Evolutionary conservation across 2,329 filamentous ascomycete species (phyloP).

Genomic region (Claviceps sp.): DNA sequence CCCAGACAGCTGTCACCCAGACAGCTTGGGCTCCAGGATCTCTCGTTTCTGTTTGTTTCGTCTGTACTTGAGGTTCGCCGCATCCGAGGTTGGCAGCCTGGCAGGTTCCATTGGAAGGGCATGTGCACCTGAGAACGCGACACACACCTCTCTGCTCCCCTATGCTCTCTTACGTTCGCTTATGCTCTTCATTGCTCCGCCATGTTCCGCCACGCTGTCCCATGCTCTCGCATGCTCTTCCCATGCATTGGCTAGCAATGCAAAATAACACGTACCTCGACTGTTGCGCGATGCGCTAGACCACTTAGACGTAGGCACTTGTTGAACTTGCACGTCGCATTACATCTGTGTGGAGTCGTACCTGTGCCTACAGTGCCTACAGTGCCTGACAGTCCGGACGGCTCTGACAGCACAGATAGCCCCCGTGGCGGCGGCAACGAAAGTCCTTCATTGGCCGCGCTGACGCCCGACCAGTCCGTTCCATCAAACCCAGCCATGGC

Average conservation of each 20-base stretch:
- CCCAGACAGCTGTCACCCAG: background rate
- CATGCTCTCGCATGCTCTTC: too few species aligned
- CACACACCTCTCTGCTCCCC: too few species aligned
- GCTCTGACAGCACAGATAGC: background rate
- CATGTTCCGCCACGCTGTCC: too few species aligned
- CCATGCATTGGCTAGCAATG: background rate
- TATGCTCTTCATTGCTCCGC: too few species aligned
- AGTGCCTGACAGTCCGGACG: background rate
- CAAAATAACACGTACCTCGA: constrained; percentile 1
- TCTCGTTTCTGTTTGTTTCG: too few species aligned
- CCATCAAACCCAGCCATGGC: constrained; percentile 3
- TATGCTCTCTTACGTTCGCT: too few species aligned
- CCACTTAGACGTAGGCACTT: background rate
- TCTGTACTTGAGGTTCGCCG: too few species aligned
- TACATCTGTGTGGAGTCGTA: background rate
- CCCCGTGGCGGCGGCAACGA: constrained; percentile 2
- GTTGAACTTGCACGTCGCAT: background rate
- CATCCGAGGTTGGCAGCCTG: background rate
- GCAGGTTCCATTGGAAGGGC: too few species aligned
- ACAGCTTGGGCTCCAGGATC: too few species aligned
- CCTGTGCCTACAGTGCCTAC: too few species aligned
- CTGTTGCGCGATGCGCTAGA: constrained; percentile 1
- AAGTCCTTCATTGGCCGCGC: constrained; percentile 5
- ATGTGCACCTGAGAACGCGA: too few species aligned
- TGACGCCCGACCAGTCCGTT: background rate